Conservation (phyloP, 352 stramenopile species). For the Phytophthora fragariaefolia region DNA sequence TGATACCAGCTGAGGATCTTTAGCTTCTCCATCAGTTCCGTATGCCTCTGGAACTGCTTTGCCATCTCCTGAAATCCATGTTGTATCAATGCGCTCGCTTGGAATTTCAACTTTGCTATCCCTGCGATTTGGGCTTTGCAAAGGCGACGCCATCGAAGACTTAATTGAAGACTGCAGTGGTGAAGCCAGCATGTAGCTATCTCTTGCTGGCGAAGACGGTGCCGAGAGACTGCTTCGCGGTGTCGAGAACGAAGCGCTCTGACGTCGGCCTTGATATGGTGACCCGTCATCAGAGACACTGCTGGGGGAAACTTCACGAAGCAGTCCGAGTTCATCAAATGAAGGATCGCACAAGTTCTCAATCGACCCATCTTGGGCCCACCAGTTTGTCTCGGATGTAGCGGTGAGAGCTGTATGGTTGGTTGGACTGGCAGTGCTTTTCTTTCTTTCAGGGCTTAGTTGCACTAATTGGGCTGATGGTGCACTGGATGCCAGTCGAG, state of each 20-base stretch:
- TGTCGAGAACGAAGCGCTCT: constrained; percentile 8
- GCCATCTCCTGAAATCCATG: not conserved
- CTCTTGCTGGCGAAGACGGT: constrained; percentile 8
- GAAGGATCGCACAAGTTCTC: not conserved
- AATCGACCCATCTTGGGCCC: constrained; percentile 8
- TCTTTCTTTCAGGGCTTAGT: constrained; percentile 22
- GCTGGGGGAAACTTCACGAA: not conserved
- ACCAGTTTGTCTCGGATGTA: constrained; percentile 22
- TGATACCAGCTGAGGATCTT: not conserved
- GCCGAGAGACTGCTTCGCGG: constrained; percentile 2
- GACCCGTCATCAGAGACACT: constrained; percentile 2
- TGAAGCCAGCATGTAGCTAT: constrained; percentile 24
- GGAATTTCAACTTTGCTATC: not conserved
- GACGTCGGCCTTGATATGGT: not conserved
- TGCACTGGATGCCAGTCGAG: constrained; percentile 24
- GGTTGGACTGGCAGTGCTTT: not conserved
- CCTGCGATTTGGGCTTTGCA: not conserved
- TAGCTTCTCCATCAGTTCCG: constrained; percentile 11
- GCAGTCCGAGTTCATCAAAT: not conserved
- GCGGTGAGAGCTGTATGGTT: not conserved
- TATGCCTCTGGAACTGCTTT: constrained; percentile 9
- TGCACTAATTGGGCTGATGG: constrained; percentile 27
- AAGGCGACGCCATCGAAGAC: not conserved
- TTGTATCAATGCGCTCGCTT: not conserved
- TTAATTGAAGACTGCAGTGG: constrained; percentile 11